Evolutionary conservation across 2,329 filamentous ascomycete genomes (phyloP), one percentile per base, ranked within the genome.

Genomic region (Septoria petroselini): DNA sequence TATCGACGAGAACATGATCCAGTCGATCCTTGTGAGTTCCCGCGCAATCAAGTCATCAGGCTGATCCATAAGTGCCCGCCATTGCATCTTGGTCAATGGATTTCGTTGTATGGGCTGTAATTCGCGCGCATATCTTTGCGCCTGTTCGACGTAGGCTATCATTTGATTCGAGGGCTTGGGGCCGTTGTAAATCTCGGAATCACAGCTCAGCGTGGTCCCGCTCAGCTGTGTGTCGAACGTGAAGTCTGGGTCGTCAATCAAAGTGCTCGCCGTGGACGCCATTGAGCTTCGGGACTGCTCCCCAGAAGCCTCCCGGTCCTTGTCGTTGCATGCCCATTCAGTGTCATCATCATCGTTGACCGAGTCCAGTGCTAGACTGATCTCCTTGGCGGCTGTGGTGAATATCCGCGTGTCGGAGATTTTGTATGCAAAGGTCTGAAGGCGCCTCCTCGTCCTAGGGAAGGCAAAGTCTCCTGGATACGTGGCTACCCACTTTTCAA

Each of bases 1-100:
- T 54, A 97, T 95, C 1, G 90, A 91, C 44, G 88, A 94, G 69
- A 96, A 97, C 86, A 97, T 93, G 68, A 94, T 84, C 91, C 91
- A 97, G 71, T 98, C 93, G 48, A 98, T 95, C 53, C 91, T 80
- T 3, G 93, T 97, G 63, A 98, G 79, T 69, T 98, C 93, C 52
- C 86, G 84, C 12, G 91, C 91, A 58, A 97, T 85, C 41, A 89
- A 82, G 54, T 95, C 88, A 45, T 94, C 86, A 1, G 86, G 78
- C 18, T 85, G 85, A 29, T 88, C 86, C 84, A 97, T 95, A 58
- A 97, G 87, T 43, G 86, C 82, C 58, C 91, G 88, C 76, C 93
- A 98, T 53, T 93, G 86, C 34, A 85, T 76, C 68, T 97, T 97
- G 59, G 84, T 87, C 54, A 95, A 78, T 1, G 83, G 79, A 45